Base-by-base conservation (phyloP, 495 filamentous ascomycete species). In the Penicillium lividum region DNA sequence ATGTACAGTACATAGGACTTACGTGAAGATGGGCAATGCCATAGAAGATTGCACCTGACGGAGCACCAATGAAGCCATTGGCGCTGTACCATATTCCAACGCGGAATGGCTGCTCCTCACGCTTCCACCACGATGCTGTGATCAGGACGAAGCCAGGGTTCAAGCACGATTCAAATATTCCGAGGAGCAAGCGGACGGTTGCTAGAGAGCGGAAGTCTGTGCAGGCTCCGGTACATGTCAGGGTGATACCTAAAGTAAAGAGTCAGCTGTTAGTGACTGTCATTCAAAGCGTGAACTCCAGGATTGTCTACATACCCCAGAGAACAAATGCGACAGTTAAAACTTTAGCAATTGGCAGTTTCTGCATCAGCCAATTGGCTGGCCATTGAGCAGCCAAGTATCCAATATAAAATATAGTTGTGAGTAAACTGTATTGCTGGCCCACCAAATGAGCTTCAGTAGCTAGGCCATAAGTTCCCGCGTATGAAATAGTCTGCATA, bases 21-120 rank as follows among this genome's bases (percentile, higher is more conserved):
- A 54, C 34, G 13, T 44, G n/a, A n/a, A 56, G 44, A 13, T 47
- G 42, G 11, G 43, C 53, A 10, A 48, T 56, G 15, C 43, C 53
- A 3, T 30, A 56, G 43, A 56, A 46, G 10, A 56, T 25, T 25
- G 49, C 47, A 30, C 47, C 55, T 1, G 46, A 38, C 5, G 55
- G 46, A 13, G 38, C 44, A 3, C 30, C 34, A 15, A 33, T 46
- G 9, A 54, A n/a, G 10, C 57, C 57, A 48, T 59, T 59, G 22
- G 55, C 55, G 28, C 55, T 57, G 22, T 57, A 57, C 56, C 56
- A 58, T 7, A 53, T 22, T 46, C 49, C 56, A 34, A 53, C 51
- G 4, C 56, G 56, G 30, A 42, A 27, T 3, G 50, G 47, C 42
- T 58, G 56, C 28, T 58, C 56, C 28, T 58, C 56, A 45, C 54